These are phyloP conservation scores for Darksidea phi DNA, from an alignment of 495 filamentous ascomycete species.

Conservation along the genomic window DNA sequence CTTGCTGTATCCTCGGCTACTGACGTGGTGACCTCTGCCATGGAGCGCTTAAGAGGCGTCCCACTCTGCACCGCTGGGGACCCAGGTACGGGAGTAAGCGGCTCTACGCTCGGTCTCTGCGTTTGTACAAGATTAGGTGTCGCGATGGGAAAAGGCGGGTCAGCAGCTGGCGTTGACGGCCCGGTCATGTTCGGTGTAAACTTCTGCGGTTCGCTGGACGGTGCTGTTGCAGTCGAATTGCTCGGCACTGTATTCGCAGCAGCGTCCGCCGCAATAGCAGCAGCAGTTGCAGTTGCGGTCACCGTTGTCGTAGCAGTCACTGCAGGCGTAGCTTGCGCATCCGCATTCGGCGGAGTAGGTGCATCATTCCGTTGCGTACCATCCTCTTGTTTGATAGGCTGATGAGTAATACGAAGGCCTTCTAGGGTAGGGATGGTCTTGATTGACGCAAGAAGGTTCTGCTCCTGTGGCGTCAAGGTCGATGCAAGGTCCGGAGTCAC, in stretches of 20 bases:
- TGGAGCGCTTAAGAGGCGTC: not conserved
- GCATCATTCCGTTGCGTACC: not conserved
- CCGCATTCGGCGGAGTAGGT: not conserved
- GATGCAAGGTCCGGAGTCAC: not conserved
- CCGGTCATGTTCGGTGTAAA: conserved; percentile 28
- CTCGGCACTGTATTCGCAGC: conserved; percentile 4
- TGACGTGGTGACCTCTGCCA: not conserved
- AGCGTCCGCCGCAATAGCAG: conserved; percentile 22
- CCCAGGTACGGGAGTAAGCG: conserved; percentile 28
- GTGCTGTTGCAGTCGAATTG: not conserved
- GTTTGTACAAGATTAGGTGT: not conserved
- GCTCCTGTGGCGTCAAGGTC: not conserved
- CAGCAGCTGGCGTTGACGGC: not conserved
- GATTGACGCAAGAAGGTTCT: conserved; percentile 2
- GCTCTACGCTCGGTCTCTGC: conserved; percentile 30
- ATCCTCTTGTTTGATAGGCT: not conserved
- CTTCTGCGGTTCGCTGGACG: conserved; percentile 3
- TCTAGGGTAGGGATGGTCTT: not conserved
- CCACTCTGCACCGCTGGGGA: conserved; percentile 15
- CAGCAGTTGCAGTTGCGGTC: conserved; percentile 13
- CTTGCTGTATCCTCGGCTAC: not conserved
- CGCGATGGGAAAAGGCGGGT: not conserved
- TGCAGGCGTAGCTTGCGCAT: not conserved
- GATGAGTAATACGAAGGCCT: not conserved
- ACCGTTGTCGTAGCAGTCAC: not conserved